Percentiles rank a stretch among this genome's conserved stretches.
Conservation (phyloP, 73 alveolate species). For the Vitrella brassicaformis region DNA sequence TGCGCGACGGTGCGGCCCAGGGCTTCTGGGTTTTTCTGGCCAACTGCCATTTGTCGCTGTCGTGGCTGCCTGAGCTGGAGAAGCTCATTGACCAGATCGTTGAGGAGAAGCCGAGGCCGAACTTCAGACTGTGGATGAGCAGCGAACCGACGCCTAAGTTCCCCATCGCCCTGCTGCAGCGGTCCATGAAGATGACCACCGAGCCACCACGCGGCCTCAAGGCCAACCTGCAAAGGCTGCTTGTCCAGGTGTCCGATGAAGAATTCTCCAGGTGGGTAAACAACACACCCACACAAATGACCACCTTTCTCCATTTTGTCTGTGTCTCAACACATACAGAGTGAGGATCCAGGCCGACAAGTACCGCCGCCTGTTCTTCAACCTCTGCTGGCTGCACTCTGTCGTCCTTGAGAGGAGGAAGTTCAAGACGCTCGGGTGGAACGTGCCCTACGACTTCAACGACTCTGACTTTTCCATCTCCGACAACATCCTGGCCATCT, state of each 20-base stretch:
- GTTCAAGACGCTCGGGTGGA: constrained; percentile 97
- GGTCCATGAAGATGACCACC: constrained; percentile 95
- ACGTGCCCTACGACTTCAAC: constrained; percentile 95
- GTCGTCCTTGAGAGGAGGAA: constrained; percentile 89
- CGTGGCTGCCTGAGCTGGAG: constrained; percentile 89
- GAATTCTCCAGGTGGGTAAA: no score
- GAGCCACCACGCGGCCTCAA: constrained; percentile 99
- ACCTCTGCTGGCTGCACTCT: constrained; percentile 91
- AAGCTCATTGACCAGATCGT: constrained; percentile 57
- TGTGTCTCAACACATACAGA: no score
- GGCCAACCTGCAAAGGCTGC: constrained; percentile 94
- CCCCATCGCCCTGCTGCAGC: constrained; percentile 94
- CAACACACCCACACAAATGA: no score
- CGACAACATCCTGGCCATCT: constrained; percentile 91
- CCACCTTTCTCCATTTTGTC: no score
- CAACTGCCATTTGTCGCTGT: constrained; percentile 78
- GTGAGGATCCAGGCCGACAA: constrained; percentile 38
- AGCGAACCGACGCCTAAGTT: constrained; percentile 97
- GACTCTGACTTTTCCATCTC: constrained; percentile 97
- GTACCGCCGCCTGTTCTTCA: constrained; percentile 44
- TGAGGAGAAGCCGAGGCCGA: constrained; percentile 25
- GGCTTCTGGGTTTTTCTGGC: constrained; percentile 94
- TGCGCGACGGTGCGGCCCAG: constrained; percentile 68
- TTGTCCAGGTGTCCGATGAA: constrained; percentile 79
- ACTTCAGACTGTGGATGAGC: constrained; percentile 82